Percentiles rank a stretch among this genome's conserved stretches.
Evolutionary conservation across 2,329 filamentous ascomycete species (phyloP).

Genomic region (Epichloe coenophiala): DNA sequence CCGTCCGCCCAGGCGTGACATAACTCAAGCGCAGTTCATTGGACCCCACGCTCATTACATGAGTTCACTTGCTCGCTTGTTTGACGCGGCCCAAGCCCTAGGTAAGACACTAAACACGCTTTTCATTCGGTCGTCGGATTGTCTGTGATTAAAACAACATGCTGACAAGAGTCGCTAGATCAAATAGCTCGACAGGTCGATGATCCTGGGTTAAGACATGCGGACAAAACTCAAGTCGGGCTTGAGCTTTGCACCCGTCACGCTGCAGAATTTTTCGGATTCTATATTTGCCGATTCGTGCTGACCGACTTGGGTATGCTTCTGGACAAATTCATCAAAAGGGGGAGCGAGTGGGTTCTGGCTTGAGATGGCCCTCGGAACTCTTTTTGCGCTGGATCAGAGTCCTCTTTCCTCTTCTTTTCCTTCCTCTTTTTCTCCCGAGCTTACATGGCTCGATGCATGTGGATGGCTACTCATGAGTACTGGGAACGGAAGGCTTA

Average conservation of each 20-base stretch:
- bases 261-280: conserved; percentile 93
- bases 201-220: conserved; percentile 81
- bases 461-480: neutral
- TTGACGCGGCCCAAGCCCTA: conserved; percentile 83
- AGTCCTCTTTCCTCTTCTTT: neutral
- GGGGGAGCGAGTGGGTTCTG: conserved; percentile 83
- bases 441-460: neutral
- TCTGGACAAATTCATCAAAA: conserved; percentile 94
- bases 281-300: conserved; percentile 94
- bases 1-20: conserved; percentile 58
- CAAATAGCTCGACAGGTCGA: conserved; percentile 94
- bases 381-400: neutral
- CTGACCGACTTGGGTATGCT: conserved; percentile 70
- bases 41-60: conserved; percentile 88
- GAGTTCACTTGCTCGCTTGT: conserved; percentile 75
- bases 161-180: conserved; percentile 37
- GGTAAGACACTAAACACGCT: conserved; percentile 37
- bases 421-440: no score
- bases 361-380: conserved; percentile 1
- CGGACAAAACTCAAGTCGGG: conserved; percentile 87
- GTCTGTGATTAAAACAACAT: neutral
- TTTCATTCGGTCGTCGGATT: no score
- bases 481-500: neutral
- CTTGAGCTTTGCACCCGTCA: conserved; percentile 87
- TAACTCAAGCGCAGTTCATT: conserved; percentile 54